Base-by-base conservation (phyloP, 1,284 basidiomycete species). In the Sporisorium iseilematis-ciliati region DNA sequence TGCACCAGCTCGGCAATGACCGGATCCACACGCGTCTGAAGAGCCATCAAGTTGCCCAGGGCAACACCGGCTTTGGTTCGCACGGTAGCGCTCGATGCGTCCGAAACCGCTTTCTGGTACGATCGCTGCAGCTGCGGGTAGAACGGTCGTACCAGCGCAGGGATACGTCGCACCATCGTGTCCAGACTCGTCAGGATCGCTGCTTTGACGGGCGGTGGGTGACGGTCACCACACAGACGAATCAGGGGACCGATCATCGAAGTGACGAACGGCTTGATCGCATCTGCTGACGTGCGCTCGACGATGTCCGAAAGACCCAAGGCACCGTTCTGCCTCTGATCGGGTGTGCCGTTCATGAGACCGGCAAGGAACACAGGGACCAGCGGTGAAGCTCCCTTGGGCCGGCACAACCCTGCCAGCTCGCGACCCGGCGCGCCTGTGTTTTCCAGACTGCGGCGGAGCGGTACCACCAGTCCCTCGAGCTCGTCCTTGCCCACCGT, bases 51-150 rank as follows among this genome's bases (percentile, higher is more conserved):
- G n/a, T 91, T 89, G 23, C 95, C 95, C 0, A 99, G 88, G 29
- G 93, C 95, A 31, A 91, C 88, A 0, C 91, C 93, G 0, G 95
- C 95, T 57, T 90, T 91, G 66, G 88, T 91, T 55, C 96, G 91
- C 29, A 99, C 94, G 20, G 90, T 91, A 2, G 89, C 87, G 76
- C 92, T 93, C 1, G 91, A 89, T 0, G 91, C 87, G 85, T 99
- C 96, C 65, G 91, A 90, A 0, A 93, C 89, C 41, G 94, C 93
- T 87, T 99, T 99, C 86, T 97, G 92, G 84, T 99, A 99, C 58
- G 95, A 97, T 42, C 96, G 90, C 84, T 98, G 96, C 40, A 99
- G 87, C 84, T 99, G 96, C 2, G 96, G 97, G 89, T 97, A 97
- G 91, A 99, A 99, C 0, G 96, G 95, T 84, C 94, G 94, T 75